phyloP scores from a whole-genome alignment of 352 stramenopile species.

The Phytophthora idaei region DNA sequence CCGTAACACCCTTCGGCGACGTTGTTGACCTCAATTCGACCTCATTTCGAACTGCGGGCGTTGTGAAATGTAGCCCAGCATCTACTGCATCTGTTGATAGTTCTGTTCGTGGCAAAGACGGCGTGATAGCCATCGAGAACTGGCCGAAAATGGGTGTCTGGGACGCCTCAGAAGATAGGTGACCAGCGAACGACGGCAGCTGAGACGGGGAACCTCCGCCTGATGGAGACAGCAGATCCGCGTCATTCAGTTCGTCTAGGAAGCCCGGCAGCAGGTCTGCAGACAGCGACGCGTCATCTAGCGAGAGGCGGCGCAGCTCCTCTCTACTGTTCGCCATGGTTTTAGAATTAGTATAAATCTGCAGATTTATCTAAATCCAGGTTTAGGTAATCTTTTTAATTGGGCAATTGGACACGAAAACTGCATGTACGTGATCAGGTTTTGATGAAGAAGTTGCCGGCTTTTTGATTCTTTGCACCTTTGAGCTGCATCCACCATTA shows the following conservation, averaged over 20 bases:
- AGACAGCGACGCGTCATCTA: slow-evolving; percentile 23
- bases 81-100: background rate
- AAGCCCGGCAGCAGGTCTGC: slow-evolving; percentile 30
- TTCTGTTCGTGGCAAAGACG: background rate
- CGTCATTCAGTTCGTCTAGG: slow-evolving; percentile 40
- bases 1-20: background rate
- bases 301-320: slow-evolving; percentile 13
- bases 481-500: background rate
- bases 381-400: slow-evolving; percentile 3
- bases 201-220: background rate
- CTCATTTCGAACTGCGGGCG: background rate
- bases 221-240: slow-evolving; percentile 20
- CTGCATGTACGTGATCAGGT: background rate
- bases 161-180: background rate
- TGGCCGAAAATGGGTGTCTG: slow-evolving; percentile 6
- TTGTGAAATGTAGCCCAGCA: background rate
- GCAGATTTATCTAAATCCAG: slow-evolving; percentile 1
- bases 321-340: slow-evolving; percentile 4
- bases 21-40: slow-evolving; percentile 8
- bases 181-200: background rate
- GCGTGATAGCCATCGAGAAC: background rate
- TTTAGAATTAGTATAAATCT: slow-evolving; percentile 9
- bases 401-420: background rate
- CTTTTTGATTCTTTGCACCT: too few species aligned
- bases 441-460: too few species aligned